Percentiles rank a stretch among this genome's conserved stretches.
These are phyloP conservation scores for Ogataea populi-albae DNA, from an alignment of 805 yeast genomes.

Conservation along the genomic window DNA sequence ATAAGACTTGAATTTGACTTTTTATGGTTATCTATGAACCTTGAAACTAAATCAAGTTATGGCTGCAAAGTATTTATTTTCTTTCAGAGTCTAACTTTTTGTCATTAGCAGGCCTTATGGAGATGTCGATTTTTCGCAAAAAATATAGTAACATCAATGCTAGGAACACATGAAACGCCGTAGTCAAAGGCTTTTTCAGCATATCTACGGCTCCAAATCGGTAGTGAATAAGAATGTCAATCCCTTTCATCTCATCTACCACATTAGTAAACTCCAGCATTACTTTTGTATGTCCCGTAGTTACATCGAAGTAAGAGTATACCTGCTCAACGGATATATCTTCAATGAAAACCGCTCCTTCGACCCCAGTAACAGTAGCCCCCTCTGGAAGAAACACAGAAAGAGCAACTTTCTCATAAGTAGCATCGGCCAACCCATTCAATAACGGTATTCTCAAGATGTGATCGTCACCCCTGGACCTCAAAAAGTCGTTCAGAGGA, in stretches of 20 bases:
- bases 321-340: slow-evolving; percentile 29
- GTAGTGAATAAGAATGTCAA: slow-evolving; percentile 61
- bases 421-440: slow-evolving; percentile 66
- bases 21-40: too few relatives aligned
- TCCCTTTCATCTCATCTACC: slow-evolving; percentile 61
- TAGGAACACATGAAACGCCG: slow-evolving; percentile 59
- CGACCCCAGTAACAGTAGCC: slow-evolving; percentile 55
- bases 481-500: slow-evolving; percentile 52
- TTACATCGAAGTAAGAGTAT: slow-evolving; percentile 66
- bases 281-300: slow-evolving; percentile 74
- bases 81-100: not conserved
- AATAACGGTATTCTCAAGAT: slow-evolving; percentile 67
- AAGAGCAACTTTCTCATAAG: slow-evolving; percentile 58
- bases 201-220: slow-evolving; percentile 51
- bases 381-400: slow-evolving; percentile 85
- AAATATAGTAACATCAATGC: slow-evolving; percentile 56
- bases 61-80: slow-evolving; percentile 6
- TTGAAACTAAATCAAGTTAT: slow-evolving; percentile 8
- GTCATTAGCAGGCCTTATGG: slow-evolving; percentile 23
- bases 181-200: slow-evolving; percentile 62
- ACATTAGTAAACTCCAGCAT: slow-evolving; percentile 57
- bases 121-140: slow-evolving; percentile 43
- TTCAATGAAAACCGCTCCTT: slow-evolving; percentile 50
- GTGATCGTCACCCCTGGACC: slow-evolving; percentile 46
- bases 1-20: too few relatives aligned